A percentile compares a stretch with the other conserved stretches of the same genome.
Evolutionary conservation across 805 yeast species (phyloP).

Genomic region (Suhomyces sp.): DNA sequence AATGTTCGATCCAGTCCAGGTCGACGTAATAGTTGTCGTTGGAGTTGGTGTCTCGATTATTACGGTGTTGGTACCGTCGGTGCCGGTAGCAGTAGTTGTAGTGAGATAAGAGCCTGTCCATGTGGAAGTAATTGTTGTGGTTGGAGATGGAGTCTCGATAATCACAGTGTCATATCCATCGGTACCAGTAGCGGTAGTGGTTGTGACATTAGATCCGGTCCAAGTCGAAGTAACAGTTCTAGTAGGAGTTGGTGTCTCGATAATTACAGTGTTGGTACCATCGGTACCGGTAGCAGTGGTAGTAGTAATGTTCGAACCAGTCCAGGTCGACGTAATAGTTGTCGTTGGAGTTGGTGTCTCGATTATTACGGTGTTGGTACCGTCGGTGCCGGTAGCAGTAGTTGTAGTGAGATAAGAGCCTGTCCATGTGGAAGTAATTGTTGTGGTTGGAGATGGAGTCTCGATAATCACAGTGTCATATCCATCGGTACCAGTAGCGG

Average conservation of each 20-base stretch:
- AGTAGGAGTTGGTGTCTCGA: conserved; percentile 13
- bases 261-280: conserved; percentile 3
- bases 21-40: conserved; percentile 13
- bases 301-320: conserved; percentile 10
- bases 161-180: not conserved
- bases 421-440: conserved; percentile 10
- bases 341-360: conserved; percentile 15
- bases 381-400: conserved; percentile 9
- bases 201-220: conserved; percentile 5
- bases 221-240: conserved; percentile 6
- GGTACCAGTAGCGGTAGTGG: conserved; percentile 4
- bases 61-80: conserved; percentile 11
- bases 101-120: not conserved
- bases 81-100: conserved; percentile 1
- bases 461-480: conserved; percentile 12
- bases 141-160: not conserved
- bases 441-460: conserved; percentile 12
- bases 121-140: not conserved
- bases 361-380: conserved; percentile 11
- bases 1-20: conserved; percentile 13
- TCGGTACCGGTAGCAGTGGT: conserved; percentile 5
- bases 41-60: conserved; percentile 14
- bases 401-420: conserved; percentile 3
- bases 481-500: conserved; percentile 6
- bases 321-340: conserved; percentile 15